Percentiles rank a stretch among this genome's conserved stretches.
phyloP scores from a whole-genome alignment of 345 rosid genomes.

The Nasturtium officinale region DNA sequence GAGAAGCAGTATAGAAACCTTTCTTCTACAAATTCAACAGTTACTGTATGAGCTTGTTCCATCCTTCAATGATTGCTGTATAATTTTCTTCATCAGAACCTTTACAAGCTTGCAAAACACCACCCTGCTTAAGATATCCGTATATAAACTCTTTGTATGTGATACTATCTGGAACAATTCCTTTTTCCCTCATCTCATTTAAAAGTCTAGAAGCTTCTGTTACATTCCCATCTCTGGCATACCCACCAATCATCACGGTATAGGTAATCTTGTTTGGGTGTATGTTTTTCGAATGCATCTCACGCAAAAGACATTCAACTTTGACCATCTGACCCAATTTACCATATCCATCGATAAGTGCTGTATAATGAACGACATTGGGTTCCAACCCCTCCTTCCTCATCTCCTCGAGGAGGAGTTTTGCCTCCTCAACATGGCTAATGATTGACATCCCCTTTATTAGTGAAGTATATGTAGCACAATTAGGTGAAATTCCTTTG shows the following conservation, averaged over 20 bases:
- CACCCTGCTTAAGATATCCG: slow-evolving; percentile 65
- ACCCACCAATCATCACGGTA: slow-evolving; percentile 69
- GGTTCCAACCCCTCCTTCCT: slow-evolving; percentile 62
- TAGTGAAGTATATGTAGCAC: slow-evolving; percentile 65
- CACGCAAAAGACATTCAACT: slow-evolving; percentile 53
- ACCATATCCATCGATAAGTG: slow-evolving; percentile 74
- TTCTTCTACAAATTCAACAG: slow-evolving; percentile 17
- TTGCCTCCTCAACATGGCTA: slow-evolving; percentile 61
- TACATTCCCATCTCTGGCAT: slow-evolving; percentile 60
- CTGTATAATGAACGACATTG: slow-evolving; percentile 71
- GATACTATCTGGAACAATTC: slow-evolving; percentile 60
- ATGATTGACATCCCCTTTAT: slow-evolving; percentile 67
- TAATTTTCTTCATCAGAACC: slow-evolving; percentile 69
- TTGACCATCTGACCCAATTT: slow-evolving; percentile 69
- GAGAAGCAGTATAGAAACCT: slow-evolving; percentile 18
- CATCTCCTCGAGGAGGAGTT: slow-evolving; percentile 61
- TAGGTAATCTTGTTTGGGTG: slow-evolving; percentile 77
- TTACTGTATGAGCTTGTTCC: slow-evolving; percentile 43
- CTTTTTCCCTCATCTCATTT: slow-evolving; percentile 59
- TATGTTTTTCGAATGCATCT: slow-evolving; percentile 58
- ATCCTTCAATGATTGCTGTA: slow-evolving; percentile 61
- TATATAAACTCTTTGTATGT: slow-evolving; percentile 63
- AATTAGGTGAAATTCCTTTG: slow-evolving; percentile 54
- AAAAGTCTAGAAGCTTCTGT: slow-evolving; percentile 66
- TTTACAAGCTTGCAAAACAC: slow-evolving; percentile 56